Evolutionary conservation across 164 flowering plant species (phyloP), one percentile per base, ranked within the genome.

Genomic region (Magnolia changhungtana): DNA sequence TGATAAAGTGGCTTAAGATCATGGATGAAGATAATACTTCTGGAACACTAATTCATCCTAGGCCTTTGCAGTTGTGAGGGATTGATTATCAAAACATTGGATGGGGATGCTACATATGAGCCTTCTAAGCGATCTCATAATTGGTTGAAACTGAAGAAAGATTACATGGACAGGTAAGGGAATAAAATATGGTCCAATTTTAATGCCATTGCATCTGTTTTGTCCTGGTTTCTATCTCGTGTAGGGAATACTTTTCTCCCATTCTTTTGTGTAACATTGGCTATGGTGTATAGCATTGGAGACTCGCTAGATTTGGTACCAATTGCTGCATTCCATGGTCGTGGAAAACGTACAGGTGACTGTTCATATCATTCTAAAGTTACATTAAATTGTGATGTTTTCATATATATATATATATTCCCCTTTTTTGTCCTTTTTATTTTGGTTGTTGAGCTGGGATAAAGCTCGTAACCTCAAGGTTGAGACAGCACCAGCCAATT

Each of bases 131-230:
- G 98, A 71, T 96, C 98, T 63, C 78, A 79, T 82, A 96, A 96
- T 83, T 96, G 99, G 99, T 85, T 96, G 69, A 96, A 96, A 85
- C 70, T 96, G 89, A 96, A 96, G 81, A 96, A 96, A 80, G 99
- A 96, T 81, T 96, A 94, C 84, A 94, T 93, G 93, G 98, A 92
- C 20, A 89, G 90, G 98, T 91, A 81, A 83, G 78, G n/a, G 52
- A 55, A 78, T 65, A 31, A 49, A 8, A 7, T n/a, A 10, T 50
- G 20, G 49, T 21, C 27, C 49, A 4, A 49, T 70, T 69, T n/a
- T 63, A 7, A 50, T 68, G 9, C 50, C 19, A 24, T 18, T 76
- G 75, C 8, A 20, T 72, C 66, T 68, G 16, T 69, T 52, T 20
- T 11, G 1, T 50, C n/a, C 45, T 16, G 37, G 45, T 50, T 69